These are phyloP conservation scores for Alternaria longipes DNA, from an alignment of 2,329 filamentous ascomycete species.

Conservation along the genomic window DNA sequence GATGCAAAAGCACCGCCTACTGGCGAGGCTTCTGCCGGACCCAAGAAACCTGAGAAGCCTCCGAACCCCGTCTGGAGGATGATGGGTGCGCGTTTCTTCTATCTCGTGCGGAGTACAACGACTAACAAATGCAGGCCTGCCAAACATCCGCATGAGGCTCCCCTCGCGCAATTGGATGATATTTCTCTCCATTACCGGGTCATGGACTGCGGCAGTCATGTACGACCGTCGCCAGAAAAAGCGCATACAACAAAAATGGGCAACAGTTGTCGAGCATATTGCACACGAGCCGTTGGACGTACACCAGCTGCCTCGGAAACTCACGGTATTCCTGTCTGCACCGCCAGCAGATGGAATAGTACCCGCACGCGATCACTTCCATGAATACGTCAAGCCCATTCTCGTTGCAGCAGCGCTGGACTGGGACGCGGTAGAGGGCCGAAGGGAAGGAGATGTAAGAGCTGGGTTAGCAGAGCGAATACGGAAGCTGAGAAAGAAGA, in stretches of 20 bases:
- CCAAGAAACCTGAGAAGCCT: slow-evolving; percentile 41
- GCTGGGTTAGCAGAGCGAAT: slow-evolving; percentile 88
- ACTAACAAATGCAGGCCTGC: slow-evolving; percentile 68
- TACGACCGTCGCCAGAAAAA: slow-evolving; percentile 95
- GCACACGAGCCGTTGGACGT: slow-evolving; percentile 77
- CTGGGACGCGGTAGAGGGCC: slow-evolving; percentile 94
- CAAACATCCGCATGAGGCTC: slow-evolving; percentile 81
- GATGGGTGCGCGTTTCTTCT: slow-evolving; percentile 45
- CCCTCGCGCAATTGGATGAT: slow-evolving; percentile 98
- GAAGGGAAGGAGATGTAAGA: slow-evolving; percentile 90
- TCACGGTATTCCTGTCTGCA: slow-evolving; percentile 85
- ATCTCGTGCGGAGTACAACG: slow-evolving; percentile 8
- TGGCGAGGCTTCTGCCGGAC: slow-evolving; percentile 30
- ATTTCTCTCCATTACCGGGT: slow-evolving; percentile 81
- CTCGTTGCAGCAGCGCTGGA: slow-evolving; percentile 89
- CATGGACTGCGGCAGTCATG: slow-evolving; percentile 80
- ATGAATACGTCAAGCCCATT: slow-evolving; percentile 94
- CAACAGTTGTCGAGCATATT: slow-evolving; percentile 82
- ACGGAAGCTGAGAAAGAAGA: slow-evolving; percentile 69
- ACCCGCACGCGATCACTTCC: slow-evolving; percentile 90
- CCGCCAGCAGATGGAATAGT: slow-evolving; percentile 88
- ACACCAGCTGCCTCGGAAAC: slow-evolving; percentile 78
- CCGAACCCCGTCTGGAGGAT: slow-evolving; percentile 52
- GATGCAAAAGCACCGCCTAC: slow-evolving; percentile 40
- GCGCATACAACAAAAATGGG: slow-evolving; percentile 86